phyloP scores from a whole-genome alignment of 1,284 basidiomycete genomes.

The Pseudozyma tsukubaensis region DNA sequence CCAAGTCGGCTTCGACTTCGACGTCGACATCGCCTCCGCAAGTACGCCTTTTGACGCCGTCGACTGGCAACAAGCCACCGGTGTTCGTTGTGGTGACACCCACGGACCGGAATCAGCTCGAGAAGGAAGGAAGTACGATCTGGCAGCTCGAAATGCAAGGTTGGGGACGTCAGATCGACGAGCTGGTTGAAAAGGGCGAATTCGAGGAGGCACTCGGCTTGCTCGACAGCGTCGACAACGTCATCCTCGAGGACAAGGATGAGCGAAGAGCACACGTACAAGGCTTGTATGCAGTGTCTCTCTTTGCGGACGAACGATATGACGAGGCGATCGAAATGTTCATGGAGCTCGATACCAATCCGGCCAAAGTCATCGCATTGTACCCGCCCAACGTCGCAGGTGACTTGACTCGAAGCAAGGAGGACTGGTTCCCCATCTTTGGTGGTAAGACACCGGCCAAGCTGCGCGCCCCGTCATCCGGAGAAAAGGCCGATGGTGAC shows the following conservation, averaged over 20 bases:
- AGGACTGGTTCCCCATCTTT: constrained; percentile 85
- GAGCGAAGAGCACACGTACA: constrained; percentile 63
- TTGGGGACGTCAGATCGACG: constrained; percentile 85
- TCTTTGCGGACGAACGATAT: constrained; percentile 78
- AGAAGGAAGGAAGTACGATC: constrained; percentile 72
- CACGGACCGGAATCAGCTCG: constrained; percentile 37
- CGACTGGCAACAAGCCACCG: constrained; percentile 44
- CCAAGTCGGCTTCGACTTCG: constrained; percentile 6
- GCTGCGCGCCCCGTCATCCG: constrained; percentile 6
- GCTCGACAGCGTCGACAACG: constrained; percentile 78
- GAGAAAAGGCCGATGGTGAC: constrained; percentile 14
- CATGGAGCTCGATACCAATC: constrained; percentile 87
- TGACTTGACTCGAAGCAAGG: constrained; percentile 76
- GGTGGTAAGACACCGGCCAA: constrained; percentile 75
- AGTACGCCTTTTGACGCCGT: constrained; percentile 49
- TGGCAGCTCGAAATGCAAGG: constrained; percentile 80
- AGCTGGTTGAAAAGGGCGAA: constrained; percentile 78
- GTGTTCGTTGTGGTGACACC: constrained; percentile 49
- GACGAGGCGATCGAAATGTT: constrained; percentile 87
- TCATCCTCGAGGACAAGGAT: constrained; percentile 75
- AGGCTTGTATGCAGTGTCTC: constrained; percentile 77
- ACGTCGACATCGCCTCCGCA: constrained; percentile 26
- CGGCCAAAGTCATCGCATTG: constrained; percentile 89
- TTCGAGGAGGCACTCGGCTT: constrained; percentile 85
- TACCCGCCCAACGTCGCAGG: constrained; percentile 87